These are phyloP conservation scores for Podospora pseudopauciseta DNA, from an alignment of 495 filamentous ascomycete genomes.

Conservation along the genomic window DNA sequence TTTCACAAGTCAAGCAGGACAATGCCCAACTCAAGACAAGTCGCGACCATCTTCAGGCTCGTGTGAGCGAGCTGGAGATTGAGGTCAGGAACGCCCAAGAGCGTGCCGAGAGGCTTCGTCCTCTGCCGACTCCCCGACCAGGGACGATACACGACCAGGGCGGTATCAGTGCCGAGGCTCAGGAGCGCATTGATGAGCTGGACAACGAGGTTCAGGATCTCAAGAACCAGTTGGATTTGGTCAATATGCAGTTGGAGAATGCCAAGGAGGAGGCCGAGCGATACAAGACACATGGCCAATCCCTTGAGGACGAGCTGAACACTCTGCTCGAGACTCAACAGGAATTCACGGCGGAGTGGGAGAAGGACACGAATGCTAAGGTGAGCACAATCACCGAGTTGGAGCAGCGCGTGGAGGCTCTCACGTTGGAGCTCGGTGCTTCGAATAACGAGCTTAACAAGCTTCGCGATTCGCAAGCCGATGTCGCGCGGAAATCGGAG, in stretches of 20 bases:
- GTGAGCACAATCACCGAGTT: slow-evolving; percentile 72
- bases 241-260: slow-evolving; percentile 70
- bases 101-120: slow-evolving; percentile 71
- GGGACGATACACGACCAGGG: slow-evolving; percentile 43
- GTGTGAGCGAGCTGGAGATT: slow-evolving; percentile 82
- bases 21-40: slow-evolving; percentile 77
- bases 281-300: slow-evolving; percentile 84
- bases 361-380: slow-evolving; percentile 67
- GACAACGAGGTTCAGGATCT: slow-evolving; percentile 77
- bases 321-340: slow-evolving; percentile 76
- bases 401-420: slow-evolving; percentile 74
- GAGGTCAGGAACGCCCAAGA: slow-evolving; percentile 88
- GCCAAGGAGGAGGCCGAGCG: slow-evolving; percentile 75
- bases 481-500: slow-evolving; percentile 65
- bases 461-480: slow-evolving; percentile 71
- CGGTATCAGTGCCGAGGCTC: slow-evolving; percentile 43
- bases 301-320: slow-evolving; percentile 82
- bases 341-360: slow-evolving; percentile 81
- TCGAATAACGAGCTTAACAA: slow-evolving; percentile 75
- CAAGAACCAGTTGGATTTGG: slow-evolving; percentile 73
- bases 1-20: slow-evolving; percentile 76
- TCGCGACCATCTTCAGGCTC: slow-evolving; percentile 78
- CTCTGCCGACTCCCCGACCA: slow-evolving; percentile 60
- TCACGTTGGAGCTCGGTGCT: slow-evolving; percentile 71
- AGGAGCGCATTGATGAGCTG: slow-evolving; percentile 80